phyloP scores from a whole-genome alignment of 495 filamentous ascomycete genomes.

The Cercophora sp. region DNA sequence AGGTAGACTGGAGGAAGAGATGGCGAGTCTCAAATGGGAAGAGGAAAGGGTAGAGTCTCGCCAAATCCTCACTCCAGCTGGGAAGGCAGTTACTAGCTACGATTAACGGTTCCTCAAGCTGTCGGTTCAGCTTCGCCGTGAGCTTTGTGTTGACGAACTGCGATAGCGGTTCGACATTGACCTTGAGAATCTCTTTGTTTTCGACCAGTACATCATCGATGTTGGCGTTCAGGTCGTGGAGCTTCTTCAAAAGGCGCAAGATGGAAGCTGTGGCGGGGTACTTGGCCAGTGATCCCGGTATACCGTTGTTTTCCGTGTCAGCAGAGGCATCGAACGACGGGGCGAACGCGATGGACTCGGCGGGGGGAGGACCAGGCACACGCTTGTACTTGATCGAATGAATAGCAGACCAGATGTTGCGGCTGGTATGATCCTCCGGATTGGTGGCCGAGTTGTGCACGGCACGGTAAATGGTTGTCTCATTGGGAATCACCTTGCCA shows the following conservation, averaged over 20 bases:
- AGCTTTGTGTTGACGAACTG: slow-evolving; percentile 99
- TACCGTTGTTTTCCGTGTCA: slow-evolving; percentile 48
- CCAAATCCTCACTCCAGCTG: slow-evolving; percentile 95
- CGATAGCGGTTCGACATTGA: slow-evolving; percentile 77
- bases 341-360: slow-evolving; percentile 66
- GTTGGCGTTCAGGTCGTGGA: slow-evolving; percentile 91
- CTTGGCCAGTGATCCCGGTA: slow-evolving; percentile 81
- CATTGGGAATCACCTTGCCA: slow-evolving; percentile 75
- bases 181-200: slow-evolving; percentile 62
- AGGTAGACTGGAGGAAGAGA: slow-evolving; percentile 94
- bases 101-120: slow-evolving; percentile 96
- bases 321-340: slow-evolving; percentile 45
- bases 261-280: slow-evolving; percentile 81
- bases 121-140: slow-evolving; percentile 96
- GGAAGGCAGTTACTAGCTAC: slow-evolving; percentile 96
- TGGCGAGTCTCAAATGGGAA: slow-evolving; percentile 99
- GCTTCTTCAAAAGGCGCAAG: slow-evolving; percentile 79
- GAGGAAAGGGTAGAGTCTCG: slow-evolving; percentile 92
- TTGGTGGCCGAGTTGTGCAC: slow-evolving; percentile 70
- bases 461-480: slow-evolving; percentile 94
- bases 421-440: slow-evolving; percentile 61
- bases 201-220: slow-evolving; percentile 96
- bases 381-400: slow-evolving; percentile 91
- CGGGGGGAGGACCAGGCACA: slow-evolving; percentile 80
- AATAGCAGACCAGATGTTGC: slow-evolving; percentile 82